Evolutionary conservation across 306 rosid species (phyloP), one percentile per base, ranked within the genome.

Genomic region (Quercus alba): DNA sequence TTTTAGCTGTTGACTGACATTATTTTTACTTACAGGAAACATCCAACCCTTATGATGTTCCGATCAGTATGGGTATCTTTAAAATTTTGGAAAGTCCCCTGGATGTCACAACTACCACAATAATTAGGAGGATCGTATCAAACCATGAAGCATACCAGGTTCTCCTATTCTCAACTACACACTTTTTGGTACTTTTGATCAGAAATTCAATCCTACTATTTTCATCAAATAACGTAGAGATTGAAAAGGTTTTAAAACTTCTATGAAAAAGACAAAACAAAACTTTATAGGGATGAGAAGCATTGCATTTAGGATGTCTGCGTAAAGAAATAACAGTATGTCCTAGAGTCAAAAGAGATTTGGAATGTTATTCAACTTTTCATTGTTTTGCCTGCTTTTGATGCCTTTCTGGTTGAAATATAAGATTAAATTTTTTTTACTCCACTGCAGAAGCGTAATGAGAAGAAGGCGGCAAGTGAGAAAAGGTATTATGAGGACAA

Each of bases 91-190:
- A 86, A 4, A 94, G 99, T 84, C 87, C 97, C 33, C 75, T 91
- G 72, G 97, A 89, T 82, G 80, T 91, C 80, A 94, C 97, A 35
- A 94, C 99, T 6, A 90, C 97, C 78, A 92, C 97, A 3, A 94
- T 94, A 87, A 92, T 94, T 82, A 87, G 81, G 80, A 93, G 99
- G 88, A 94, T 94, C 52, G 90, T 94, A 55, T 77, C 95, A 56
- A 94, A 94, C 84, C 95, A 94, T 46, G 97, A 94, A 81, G 99
- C 99, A 5, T 94, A 88, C 83, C 99, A 91, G 97, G 99, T 94
- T 77, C 18, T 26, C 64, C 63, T 15, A 25, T 19, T 58, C 63
- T 25, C 56, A 77, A 54, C 56, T 74, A 44, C 57, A 59, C 69
- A 73, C 20, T 44, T 35, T 56, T 68, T 75, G 56, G 1, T 70